These are phyloP conservation scores for Perkinsus marinus DNA, from an alignment of 169 alveolate genomes.

Conservation along the genomic window DNA sequence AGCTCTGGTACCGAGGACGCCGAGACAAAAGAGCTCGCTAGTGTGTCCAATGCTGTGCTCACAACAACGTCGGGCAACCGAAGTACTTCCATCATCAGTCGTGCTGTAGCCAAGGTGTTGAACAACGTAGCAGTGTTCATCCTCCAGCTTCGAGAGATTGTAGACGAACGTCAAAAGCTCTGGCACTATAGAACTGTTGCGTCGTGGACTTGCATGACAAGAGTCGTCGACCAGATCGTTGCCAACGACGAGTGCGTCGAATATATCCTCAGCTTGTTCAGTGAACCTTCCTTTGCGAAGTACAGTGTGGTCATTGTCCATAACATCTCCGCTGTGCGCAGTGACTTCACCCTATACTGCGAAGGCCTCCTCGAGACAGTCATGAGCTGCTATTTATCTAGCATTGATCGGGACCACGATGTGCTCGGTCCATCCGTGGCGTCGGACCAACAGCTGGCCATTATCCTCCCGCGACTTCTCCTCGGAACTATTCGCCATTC, in stretches of 20 bases:
- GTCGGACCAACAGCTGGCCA: background rate
- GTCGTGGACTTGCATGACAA: background rate
- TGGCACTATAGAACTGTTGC: background rate
- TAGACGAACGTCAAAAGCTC: background rate
- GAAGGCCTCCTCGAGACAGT: background rate
- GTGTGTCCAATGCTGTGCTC: background rate
- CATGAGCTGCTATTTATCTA: background rate
- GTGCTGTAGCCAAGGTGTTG: background rate
- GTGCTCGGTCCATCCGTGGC: background rate
- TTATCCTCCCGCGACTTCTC: background rate
- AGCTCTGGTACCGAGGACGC: background rate
- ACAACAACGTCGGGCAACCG: background rate
- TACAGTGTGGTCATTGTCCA: background rate
- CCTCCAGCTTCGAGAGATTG: background rate
- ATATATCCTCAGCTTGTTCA: background rate
- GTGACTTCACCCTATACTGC: background rate
- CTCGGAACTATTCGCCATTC: background rate
- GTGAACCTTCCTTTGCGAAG: background rate
- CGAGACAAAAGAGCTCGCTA: background rate
- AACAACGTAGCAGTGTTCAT: background rate
- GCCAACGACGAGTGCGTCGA: background rate
- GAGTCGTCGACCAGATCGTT: background rate
- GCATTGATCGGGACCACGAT: background rate
- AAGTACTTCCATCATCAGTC: background rate
- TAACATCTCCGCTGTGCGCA: background rate